Conservation (phyloP, 176 grass and related monocot genomes). For the Metroxylon sagu region DNA sequence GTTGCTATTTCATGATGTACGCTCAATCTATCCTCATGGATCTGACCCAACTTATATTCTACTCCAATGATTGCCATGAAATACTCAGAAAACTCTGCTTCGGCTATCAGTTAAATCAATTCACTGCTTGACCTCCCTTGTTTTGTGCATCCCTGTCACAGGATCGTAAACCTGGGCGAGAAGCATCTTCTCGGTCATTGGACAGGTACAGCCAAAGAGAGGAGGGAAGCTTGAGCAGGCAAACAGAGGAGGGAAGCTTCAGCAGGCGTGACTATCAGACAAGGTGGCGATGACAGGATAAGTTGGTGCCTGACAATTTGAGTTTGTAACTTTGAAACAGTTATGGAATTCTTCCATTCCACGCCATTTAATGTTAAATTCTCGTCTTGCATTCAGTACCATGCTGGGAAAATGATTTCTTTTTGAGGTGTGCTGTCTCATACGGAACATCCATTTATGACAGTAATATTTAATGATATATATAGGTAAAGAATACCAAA, state of each 20-base stretch:
- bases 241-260: constrained; percentile 44
- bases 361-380: constrained; percentile 5
- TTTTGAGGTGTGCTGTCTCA: constrained; percentile 24
- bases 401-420: constrained; percentile 4
- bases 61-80: neutral
- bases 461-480: constrained; percentile 19
- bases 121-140: neutral
- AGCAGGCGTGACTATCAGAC: constrained; percentile 38
- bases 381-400: neutral
- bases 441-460: constrained; percentile 33
- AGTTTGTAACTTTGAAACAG: constrained; percentile 27
- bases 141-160: constrained; percentile 26
- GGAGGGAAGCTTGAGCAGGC: constrained; percentile 49
- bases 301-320: neutral
- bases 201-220: constrained; percentile 35
- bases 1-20: constrained; percentile 45
- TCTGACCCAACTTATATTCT: no score
- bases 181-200: constrained; percentile 30
- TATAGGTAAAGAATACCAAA: neutral
- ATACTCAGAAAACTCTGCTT: neutral
- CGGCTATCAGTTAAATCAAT: neutral
- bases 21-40: neutral
- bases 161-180: constrained; percentile 51
- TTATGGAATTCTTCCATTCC: constrained; percentile 27
- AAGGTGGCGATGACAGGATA: constrained; percentile 20